Evolutionary conservation across 345 rosid species (phyloP), one percentile per base, ranked within the genome.

Genomic region (Moringa oleifera): DNA sequence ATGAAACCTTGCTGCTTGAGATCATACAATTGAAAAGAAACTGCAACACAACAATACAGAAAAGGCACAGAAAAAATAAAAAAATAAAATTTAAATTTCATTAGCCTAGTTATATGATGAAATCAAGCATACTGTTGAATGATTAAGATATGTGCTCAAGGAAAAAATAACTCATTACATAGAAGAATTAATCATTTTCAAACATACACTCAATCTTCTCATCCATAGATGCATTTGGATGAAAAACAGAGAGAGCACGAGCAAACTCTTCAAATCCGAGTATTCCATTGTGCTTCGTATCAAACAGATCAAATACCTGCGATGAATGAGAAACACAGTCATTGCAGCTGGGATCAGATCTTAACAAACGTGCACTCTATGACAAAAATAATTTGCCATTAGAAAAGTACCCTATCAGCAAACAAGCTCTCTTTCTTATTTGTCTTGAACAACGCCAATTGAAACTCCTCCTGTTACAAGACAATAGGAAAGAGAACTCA

Each of bases 1-100:
- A 95, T 91, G 71, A 95, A 91, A 18, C 99, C 99, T 84, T 95
- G 99, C 69, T 95, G 99, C 80, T 95, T 95, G 70, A 95, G 97
- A 78, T 94, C 99, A 21, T 91, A 95, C 46, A 95, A 71, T 80
- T 95, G 96, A 78, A 95, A 95, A 20, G 97, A 90, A 80, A 91
- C 99, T 91, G 90, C 81, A 63, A 51, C 23, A 64, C n/a, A 22
- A 59, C 64, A 59, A 47, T 46, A 63, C 15, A 61, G 53, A 63
- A 47, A 10, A 50, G 20, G 58, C 5, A 67, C 22, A 9, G 6
- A n/a, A 62, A 55, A 9, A 23, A 18, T n/a, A 17, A 18, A 53
- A 47, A 20, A 7, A 47, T 0, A 19, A 25, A 58, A 24, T 53
- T 52, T 1, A n/a, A 50, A 37, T 53, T 13, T 13, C 20, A 25